Evolutionary conservation across 2,329 filamentous ascomycete genomes (phyloP), one percentile per base, ranked within the genome.

Genomic region (Leptographium galeiforme): DNA sequence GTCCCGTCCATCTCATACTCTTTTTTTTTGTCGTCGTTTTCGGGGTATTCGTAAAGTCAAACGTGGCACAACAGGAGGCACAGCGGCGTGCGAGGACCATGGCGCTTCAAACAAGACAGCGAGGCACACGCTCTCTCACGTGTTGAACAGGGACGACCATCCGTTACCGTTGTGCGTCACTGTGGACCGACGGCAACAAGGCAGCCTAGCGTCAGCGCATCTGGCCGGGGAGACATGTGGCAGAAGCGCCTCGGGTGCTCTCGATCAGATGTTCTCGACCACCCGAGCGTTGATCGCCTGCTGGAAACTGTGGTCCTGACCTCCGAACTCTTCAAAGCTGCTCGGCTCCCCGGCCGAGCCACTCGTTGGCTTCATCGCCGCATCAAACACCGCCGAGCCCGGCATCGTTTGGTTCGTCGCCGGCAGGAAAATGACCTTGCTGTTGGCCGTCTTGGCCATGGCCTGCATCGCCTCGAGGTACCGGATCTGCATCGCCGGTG

Each of bases 381-480:
- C 69, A 53, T 70, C 68, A 60, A 77, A 67, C 43, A 69, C 66
- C 1, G 63, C 43, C 11, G 61, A 59, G 55, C 60, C 64, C 57
- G 67, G 73, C 63, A 84, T 78, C 16, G 78, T 81, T 70, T 86
- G 79, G 67, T 78, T 79, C 43, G 74, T 68, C 10, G 75, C 81
- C 2, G 85, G 86, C 60, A 93, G 66, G 76, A 93, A 91, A 62
- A 91, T 90, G 63, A 93, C 85, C 72, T 94, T 94, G 69, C 76
- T 79, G 70, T 89, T 94, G 48, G 89, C 88, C 0, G 81, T 81
- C 79, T 96, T 97, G 62, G 93, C 93, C 91, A 98, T 98, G 44
- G 88, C 81, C 68, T 97, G 93, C 91, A 97, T 97, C 5, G 93
- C 90, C 72, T 98, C 93, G 60, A 98, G 85, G 69, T 97, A 97